These are phyloP conservation scores for Aristolochia californica DNA, from an alignment of 164 flowering plant genomes.

Conservation along the genomic window DNA sequence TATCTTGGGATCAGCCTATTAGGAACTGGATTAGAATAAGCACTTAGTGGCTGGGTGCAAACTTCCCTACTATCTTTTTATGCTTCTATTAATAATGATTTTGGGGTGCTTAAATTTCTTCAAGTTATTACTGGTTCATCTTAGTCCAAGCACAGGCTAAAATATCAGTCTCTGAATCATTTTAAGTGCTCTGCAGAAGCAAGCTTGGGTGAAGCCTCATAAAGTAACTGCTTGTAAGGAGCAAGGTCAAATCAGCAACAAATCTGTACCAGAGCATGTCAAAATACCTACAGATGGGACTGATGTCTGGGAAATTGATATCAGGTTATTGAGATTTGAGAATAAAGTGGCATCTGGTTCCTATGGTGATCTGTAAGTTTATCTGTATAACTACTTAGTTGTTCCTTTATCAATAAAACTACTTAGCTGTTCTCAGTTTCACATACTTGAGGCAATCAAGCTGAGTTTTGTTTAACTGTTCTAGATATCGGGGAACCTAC, in stretches of 20 bases:
- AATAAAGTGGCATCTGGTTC: conserved; percentile 69
- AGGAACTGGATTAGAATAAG: no score
- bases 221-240: conserved; percentile 16
- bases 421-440: no score
- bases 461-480: background rate
- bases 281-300: conserved; percentile 50
- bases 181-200: conserved; percentile 33
- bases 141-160: background rate
- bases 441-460: no score
- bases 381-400: no score
- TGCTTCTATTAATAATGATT: no score
- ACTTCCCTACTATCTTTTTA: no score
- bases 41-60: no score
- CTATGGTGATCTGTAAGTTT: conserved; percentile 79
- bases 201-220: conserved; percentile 15
- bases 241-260: conserved; percentile 18
- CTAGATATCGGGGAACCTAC: conserved; percentile 73
- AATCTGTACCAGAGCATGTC: conserved; percentile 27
- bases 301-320: conserved; percentile 89
- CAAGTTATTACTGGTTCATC: no score
- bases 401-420: no score
- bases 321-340: conserved; percentile 40
- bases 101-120: no score
- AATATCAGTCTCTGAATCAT: background rate
- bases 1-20: no score